Conservation (phyloP, 345 rosid species). For the Lepidium africanum region DNA sequence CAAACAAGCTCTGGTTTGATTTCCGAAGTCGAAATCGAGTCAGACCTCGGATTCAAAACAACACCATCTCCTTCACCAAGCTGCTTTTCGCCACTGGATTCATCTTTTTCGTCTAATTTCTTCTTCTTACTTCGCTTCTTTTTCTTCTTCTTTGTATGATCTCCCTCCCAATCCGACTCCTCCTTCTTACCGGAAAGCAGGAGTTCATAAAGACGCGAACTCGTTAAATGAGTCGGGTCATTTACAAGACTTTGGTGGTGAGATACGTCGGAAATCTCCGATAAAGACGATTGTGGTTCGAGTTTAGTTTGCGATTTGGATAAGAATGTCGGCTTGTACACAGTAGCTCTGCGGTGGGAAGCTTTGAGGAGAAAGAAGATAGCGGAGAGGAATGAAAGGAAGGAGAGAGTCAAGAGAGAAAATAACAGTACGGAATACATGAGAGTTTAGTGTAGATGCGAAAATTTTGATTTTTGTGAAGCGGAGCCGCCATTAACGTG, state of each 20-base stretch:
- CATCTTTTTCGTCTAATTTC: conserved; percentile 29
- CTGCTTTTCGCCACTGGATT: conserved; percentile 23
- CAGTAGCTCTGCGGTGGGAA: conserved; percentile 11
- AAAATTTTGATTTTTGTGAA: conserved; percentile 7
- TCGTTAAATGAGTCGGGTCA: conserved; percentile 33
- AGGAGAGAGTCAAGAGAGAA: conserved; percentile 33
- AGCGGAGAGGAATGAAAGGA: conserved; percentile 32
- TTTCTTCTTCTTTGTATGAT: conserved; percentile 35
- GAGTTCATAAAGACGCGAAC: conserved; percentile 49
- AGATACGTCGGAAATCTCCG: conserved; percentile 23
- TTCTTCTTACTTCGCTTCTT: conserved; percentile 57
- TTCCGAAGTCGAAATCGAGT: conserved; percentile 29
- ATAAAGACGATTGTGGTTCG: conserved; percentile 12
- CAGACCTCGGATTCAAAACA: conserved; percentile 39
- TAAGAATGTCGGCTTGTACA: conserved; percentile 3
- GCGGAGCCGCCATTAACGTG: conserved; percentile 46
- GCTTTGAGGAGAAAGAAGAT: conserved; percentile 32
- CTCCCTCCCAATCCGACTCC: conserved; percentile 27
- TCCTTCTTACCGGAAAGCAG: conserved; percentile 36
- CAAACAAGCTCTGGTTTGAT: conserved; percentile 58
- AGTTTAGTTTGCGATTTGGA: conserved; percentile 18
- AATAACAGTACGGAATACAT: conserved; percentile 38
- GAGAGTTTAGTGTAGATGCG: conserved; percentile 21
- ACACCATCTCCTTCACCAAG: conserved; percentile 14
- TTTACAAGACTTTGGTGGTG: conserved; percentile 21